Conservation (phyloP, 2,329 filamentous ascomycete species). For the Leptosphaerulina australis region DNA sequence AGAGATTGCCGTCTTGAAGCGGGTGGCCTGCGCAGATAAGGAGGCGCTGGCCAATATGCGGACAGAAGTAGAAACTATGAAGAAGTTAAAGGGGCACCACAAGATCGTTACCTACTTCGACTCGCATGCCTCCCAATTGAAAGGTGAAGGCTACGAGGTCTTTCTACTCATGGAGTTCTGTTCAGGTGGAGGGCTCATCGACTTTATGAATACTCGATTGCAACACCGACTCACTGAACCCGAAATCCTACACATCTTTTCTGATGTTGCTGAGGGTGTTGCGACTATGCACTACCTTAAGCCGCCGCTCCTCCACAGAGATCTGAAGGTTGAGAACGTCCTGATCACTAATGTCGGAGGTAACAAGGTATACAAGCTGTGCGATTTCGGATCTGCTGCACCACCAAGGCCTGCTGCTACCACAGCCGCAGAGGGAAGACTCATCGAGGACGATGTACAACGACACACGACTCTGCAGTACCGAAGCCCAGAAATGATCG, state of each 20-base stretch:
- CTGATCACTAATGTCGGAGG: slow-evolving; percentile 75
- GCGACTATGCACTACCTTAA: slow-evolving; percentile 99
- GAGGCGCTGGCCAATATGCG: slow-evolving; percentile 93
- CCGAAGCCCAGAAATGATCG: slow-evolving; percentile 97
- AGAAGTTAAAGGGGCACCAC: slow-evolving; percentile 94
- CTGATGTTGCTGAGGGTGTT: slow-evolving; percentile 92
- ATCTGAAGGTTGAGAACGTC: slow-evolving; percentile 98
- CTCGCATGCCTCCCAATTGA: slow-evolving; percentile 93
- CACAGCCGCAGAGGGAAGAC: slow-evolving; percentile 83
- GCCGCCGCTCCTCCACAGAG: slow-evolving; percentile 87
- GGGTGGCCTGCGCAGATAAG: slow-evolving; percentile 96
- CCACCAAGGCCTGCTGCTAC: slow-evolving; percentile 82
- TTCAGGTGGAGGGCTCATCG: slow-evolving; percentile 90
- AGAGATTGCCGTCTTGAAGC: slow-evolving; percentile 85
- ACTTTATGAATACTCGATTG: slow-evolving; percentile 98
- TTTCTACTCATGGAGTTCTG: slow-evolving; percentile 99
- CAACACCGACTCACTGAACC: slow-evolving; percentile 97
- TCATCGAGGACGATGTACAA: slow-evolving; percentile 96
- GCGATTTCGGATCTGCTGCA: slow-evolving; percentile 95
- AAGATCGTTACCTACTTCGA: slow-evolving; percentile 98
- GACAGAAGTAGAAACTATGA: slow-evolving; percentile 99
- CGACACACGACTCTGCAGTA: slow-evolving; percentile 98
- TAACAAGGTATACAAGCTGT: slow-evolving; percentile 87
- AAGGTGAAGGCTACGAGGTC: slow-evolving; percentile 93
- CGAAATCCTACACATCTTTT: slow-evolving; percentile 96